Conservation (phyloP, 345 rosid genomes). For the Gossypium stocksii region DNA sequence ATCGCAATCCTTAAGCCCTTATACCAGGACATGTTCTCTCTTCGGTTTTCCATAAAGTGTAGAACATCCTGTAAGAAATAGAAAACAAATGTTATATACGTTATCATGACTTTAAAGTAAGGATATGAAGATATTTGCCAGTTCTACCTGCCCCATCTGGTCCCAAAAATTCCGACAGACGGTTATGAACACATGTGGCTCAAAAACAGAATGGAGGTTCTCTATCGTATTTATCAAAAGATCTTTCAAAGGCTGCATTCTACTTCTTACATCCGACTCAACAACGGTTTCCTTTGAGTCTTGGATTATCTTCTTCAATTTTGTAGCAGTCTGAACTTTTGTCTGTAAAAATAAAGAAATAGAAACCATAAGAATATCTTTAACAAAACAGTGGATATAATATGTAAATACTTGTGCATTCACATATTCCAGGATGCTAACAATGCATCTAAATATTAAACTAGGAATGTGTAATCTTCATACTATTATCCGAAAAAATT, state of each 20-base stretch:
- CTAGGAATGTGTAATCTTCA: not conserved
- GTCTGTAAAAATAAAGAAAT: constrained; percentile 38
- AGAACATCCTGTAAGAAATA: constrained; percentile 56
- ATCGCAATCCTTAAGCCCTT: constrained; percentile 77
- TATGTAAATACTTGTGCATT: not conserved
- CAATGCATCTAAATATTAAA: not conserved
- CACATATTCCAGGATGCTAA: not conserved
- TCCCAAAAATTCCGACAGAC: constrained; percentile 86
- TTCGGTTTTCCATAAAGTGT: constrained; percentile 71
- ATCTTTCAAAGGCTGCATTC: constrained; percentile 78
- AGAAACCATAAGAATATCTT: not conserved
- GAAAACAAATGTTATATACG: not conserved
- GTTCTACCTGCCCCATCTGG: constrained; percentile 73
- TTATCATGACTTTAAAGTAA: not conserved
- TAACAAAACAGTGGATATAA: not conserved
- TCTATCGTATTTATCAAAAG: constrained; percentile 56
- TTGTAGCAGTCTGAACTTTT: constrained; percentile 71
- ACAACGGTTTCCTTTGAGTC: constrained; percentile 70
- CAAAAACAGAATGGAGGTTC: constrained; percentile 57
- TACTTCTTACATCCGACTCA: constrained; percentile 61
- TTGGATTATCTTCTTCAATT: constrained; percentile 78
- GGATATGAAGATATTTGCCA: not conserved
- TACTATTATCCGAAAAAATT: not conserved
- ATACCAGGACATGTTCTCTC: constrained; percentile 81
- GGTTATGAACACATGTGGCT: constrained; percentile 65